A percentile compares a stretch with the other conserved stretches of the same genome.
phyloP scores from a whole-genome alignment of 2,329 filamentous ascomycete species.

The Magnaporthiopsis rhizophila region DNA sequence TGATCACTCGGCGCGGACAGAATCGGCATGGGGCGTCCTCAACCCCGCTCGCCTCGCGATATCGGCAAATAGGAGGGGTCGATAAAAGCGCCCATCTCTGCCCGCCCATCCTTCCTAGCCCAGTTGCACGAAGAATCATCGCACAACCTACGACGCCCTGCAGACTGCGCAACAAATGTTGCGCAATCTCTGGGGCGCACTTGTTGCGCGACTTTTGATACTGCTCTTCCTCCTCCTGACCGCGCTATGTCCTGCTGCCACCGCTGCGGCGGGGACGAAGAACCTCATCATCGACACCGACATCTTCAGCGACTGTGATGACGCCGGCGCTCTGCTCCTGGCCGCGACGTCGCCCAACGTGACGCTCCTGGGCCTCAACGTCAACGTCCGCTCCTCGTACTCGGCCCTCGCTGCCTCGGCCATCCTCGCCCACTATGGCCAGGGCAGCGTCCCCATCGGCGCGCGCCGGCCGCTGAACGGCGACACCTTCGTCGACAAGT shows the following conservation, averaged over 20 bases:
- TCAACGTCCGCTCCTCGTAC: slow-evolving; percentile 33
- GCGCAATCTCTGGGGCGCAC: not conserved
- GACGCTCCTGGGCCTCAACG: slow-evolving; percentile 31
- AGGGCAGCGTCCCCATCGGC: slow-evolving; percentile 27
- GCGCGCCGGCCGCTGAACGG: slow-evolving; percentile 31
- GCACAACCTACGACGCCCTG: not conserved
- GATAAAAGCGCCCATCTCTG: not conserved
- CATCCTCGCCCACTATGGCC: slow-evolving; percentile 33
- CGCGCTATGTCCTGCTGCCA: not conserved
- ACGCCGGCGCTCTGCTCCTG: slow-evolving; percentile 33
- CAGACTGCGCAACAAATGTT: not conserved
- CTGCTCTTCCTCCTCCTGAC: not conserved
- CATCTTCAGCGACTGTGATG: slow-evolving; percentile 31
- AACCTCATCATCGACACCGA: slow-evolving; percentile 39
- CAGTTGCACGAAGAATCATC: not conserved
- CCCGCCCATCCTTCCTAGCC: no score
- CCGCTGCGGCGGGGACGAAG: slow-evolving; percentile 14
- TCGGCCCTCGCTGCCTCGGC: slow-evolving; percentile 32
- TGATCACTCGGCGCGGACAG: not conserved
- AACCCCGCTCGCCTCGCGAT: not conserved
- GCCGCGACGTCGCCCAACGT: slow-evolving; percentile 27
- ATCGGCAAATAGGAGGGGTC: not conserved
- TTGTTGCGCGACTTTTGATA: not conserved
- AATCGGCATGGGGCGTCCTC: not conserved
- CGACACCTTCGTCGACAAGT: slow-evolving; percentile 34